A percentile compares a stretch with the other conserved stretches of the same genome.
These are phyloP conservation scores for Ceratobasidium sp. DNA, from an alignment of 1,284 basidiomycete species.

Conservation along the genomic window DNA sequence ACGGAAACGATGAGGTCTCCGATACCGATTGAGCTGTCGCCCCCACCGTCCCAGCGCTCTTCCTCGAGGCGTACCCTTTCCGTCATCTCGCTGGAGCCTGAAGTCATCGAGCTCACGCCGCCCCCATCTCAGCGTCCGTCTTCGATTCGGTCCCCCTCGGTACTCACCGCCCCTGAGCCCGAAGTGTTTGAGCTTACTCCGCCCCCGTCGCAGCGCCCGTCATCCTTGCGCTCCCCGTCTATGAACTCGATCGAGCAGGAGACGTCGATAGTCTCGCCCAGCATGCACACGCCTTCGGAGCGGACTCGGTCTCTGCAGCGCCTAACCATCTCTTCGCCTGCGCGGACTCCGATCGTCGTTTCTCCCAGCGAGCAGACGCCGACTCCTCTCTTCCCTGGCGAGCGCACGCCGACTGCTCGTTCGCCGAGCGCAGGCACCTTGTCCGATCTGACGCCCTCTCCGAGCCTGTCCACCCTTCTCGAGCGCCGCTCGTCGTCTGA, in stretches of 20 bases:
- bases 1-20: conserved; percentile 4
- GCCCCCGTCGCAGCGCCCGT: conserved; percentile 21
- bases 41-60: conserved; percentile 25
- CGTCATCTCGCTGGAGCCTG: conserved; percentile 10
- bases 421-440: neutral
- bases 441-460: conserved; percentile 12
- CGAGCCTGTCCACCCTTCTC: conserved; percentile 2
- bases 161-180: neutral
- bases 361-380: conserved; percentile 11
- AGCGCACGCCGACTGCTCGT: conserved; percentile 4
- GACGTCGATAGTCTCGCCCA: conserved; percentile 22
- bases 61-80: conserved; percentile 19
- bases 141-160: conserved; percentile 8
- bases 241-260: conserved; percentile 41
- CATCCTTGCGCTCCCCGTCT: conserved; percentile 22
- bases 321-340: neutral
- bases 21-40: conserved; percentile 21
- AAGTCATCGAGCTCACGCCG: conserved; percentile 12
- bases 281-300: conserved; percentile 24
- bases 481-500: no score
- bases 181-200: conserved; percentile 7
- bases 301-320: conserved; percentile 7
- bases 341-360: conserved; percentile 1
- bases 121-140: conserved; percentile 23
- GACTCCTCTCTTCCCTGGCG: neutral